Evolutionary conservation across 768 basidiomycete genomes (phyloP).

Genomic region (Amanita fuliginea): DNA sequence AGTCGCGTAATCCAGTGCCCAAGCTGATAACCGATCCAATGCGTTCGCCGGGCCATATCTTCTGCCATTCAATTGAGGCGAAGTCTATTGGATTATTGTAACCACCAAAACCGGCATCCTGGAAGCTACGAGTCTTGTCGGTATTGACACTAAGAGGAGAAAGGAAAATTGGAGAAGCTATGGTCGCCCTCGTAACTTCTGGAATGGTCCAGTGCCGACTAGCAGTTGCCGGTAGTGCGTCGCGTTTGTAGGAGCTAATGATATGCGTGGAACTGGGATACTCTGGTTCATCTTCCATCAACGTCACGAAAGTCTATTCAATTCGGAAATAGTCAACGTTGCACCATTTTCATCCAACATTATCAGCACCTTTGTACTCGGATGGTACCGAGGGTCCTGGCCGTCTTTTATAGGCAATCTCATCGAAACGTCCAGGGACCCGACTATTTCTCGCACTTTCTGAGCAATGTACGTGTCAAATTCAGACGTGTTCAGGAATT

Average conservation of each 20-base stretch:
- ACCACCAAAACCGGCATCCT: constrained; percentile 15
- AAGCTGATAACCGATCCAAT: constrained; percentile 10
- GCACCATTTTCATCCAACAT: neutral
- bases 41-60: constrained; percentile 11
- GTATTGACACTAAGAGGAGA: constrained; percentile 8
- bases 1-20: constrained; percentile 10
- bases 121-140: constrained; percentile 10
- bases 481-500: constrained; percentile 1
- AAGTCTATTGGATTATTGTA: constrained; percentile 15
- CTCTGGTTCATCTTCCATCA: constrained; percentile 13
- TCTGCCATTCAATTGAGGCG: constrained; percentile 8
- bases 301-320: constrained; percentile 13
- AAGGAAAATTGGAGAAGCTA: constrained; percentile 9
- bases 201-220: constrained; percentile 14
- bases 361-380: constrained; percentile 7
- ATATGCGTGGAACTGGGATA: constrained; percentile 13
- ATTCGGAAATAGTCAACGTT: neutral
- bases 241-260: constrained; percentile 13
- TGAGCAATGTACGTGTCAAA: neutral
- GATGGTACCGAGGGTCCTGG: constrained; percentile 4
- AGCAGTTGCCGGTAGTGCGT: neutral
- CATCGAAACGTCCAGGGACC: constrained; percentile 5
- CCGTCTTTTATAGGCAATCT: constrained; percentile 1
- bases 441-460: neutral
- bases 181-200: constrained; percentile 12